These are phyloP conservation scores for Plectosphaerella plurivora DNA, from an alignment of 2,329 filamentous ascomycete genomes.

Conservation along the genomic window DNA sequence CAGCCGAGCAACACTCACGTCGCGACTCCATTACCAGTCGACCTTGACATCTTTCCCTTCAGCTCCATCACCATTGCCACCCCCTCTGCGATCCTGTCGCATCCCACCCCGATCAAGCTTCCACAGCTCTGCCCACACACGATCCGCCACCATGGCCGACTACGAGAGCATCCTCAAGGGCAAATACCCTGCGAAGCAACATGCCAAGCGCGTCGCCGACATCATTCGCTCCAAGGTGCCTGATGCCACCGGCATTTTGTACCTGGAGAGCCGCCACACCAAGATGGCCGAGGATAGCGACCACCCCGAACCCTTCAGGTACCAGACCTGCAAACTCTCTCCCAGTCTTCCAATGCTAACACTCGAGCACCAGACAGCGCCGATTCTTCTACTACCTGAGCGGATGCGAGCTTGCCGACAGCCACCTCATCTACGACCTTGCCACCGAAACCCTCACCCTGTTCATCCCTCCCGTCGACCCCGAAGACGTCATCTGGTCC, in stretches of 20 bases:
- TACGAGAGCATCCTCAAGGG: slow-evolving; percentile 52
- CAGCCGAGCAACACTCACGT: too few relatives aligned
- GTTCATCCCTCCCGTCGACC: slow-evolving; percentile 84
- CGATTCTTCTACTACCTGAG: slow-evolving; percentile 94
- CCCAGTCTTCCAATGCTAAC: slow-evolving; percentile 6
- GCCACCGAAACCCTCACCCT: slow-evolving; percentile 68
- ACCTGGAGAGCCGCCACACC: slow-evolving; percentile 80
- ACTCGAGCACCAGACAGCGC: slow-evolving; percentile 54
- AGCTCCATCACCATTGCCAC: too few relatives aligned
- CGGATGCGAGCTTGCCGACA: slow-evolving; percentile 76
- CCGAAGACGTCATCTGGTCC: slow-evolving; percentile 90
- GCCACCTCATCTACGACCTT: slow-evolving; percentile 77
- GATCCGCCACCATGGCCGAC: slow-evolving; percentile 15
- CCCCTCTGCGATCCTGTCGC: too few relatives aligned
- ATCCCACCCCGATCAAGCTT: too few relatives aligned
- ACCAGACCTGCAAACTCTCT: slow-evolving; percentile 14
- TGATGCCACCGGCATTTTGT: slow-evolving; percentile 67
- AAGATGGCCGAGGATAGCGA: slow-evolving; percentile 88
- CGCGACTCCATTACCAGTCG: too few relatives aligned
- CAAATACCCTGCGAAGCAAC: slow-evolving; percentile 79
- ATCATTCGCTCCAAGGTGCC: slow-evolving; percentile 67
- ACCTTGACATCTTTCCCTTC: too few relatives aligned
- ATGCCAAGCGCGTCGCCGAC: slow-evolving; percentile 78
- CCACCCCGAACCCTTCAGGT: slow-evolving; percentile 75
- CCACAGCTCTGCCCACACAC: too few relatives aligned